Conservation (phyloP, 306 rosid species). For the Biancaea sappan region DNA sequence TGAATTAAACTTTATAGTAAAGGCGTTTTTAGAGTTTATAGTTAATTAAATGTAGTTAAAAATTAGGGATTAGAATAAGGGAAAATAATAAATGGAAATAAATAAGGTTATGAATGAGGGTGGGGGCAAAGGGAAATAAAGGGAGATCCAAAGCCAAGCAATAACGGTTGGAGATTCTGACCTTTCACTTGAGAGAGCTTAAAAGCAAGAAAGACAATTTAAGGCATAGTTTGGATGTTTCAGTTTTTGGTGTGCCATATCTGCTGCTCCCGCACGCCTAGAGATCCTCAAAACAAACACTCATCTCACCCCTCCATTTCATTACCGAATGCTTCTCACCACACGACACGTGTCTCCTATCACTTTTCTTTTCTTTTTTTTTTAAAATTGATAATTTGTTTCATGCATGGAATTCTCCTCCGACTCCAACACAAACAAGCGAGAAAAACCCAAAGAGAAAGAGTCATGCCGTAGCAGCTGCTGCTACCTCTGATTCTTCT, state of each 20-base stretch:
- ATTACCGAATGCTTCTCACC: constrained; percentile 48
- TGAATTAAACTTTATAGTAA: too few species aligned
- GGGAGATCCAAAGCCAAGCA: constrained; percentile 34
- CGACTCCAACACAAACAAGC: constrained; percentile 58
- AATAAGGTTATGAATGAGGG: constrained; percentile 38
- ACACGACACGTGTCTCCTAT: constrained; percentile 65
- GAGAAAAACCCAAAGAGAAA: constrained; percentile 32
- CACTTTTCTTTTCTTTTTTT: constrained; percentile 34
- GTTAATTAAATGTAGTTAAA: too few species aligned
- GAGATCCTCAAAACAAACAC: constrained; percentile 47
- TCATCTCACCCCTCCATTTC: constrained; percentile 61
- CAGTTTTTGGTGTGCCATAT: constrained; percentile 32
- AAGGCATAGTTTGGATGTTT: constrained; percentile 50
- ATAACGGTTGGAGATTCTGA: constrained; percentile 47
- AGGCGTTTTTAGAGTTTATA: too few species aligned
- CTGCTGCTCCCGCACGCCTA: constrained; percentile 25
- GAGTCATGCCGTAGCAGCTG: constrained; percentile 44
- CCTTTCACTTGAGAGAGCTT: constrained; percentile 44
- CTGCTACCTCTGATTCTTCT: constrained; percentile 44
- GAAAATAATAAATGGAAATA: constrained; percentile 35
- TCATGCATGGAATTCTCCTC: constrained; percentile 98
- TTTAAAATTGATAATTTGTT: constrained; percentile 29
- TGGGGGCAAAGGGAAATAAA: constrained; percentile 17
- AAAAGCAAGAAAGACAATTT: constrained; percentile 47
- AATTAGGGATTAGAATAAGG: background rate